Evolutionary conservation across 805 yeast genomes (phyloP).

Genomic region (Scheffersomyces stipitis): DNA sequence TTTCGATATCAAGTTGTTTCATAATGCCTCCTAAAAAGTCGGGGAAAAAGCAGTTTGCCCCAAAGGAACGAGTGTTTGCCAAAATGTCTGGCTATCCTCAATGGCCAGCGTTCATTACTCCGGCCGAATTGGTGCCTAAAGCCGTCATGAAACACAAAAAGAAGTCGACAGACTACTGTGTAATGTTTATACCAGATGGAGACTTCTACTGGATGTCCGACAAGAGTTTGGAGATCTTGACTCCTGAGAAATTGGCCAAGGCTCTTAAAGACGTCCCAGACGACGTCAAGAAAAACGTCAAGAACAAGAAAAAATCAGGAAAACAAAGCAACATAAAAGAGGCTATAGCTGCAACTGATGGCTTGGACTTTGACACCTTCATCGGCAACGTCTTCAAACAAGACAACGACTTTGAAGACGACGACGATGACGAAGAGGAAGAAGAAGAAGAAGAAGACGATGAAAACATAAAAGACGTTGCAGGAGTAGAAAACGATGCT

Average conservation of each 20-base stretch:
- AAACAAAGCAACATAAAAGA: slow-evolving; percentile 33
- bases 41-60: slow-evolving; percentile 19
- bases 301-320: slow-evolving; percentile 21
- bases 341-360: slow-evolving; percentile 38
- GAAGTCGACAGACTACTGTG: slow-evolving; percentile 38
- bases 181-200: slow-evolving; percentile 47
- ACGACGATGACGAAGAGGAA: slow-evolving; percentile 20
- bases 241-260: slow-evolving; percentile 28
- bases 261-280: slow-evolving; percentile 28
- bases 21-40: slow-evolving; percentile 38
- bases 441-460: slow-evolving; percentile 14
- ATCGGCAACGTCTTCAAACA: slow-evolving; percentile 27
- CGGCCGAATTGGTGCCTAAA: slow-evolving; percentile 34
- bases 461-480: slow-evolving; percentile 13
- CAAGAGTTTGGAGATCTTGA: slow-evolving; percentile 31
- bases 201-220: slow-evolving; percentile 46
- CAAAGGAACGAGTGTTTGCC: slow-evolving; percentile 43
- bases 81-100: slow-evolving; percentile 46
- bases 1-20: neutral
- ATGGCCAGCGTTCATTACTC: slow-evolving; percentile 53
- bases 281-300: slow-evolving; percentile 17
- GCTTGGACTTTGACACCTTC: slow-evolving; percentile 36
- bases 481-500: slow-evolving; percentile 6
- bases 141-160: slow-evolving; percentile 35
- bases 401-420: slow-evolving; percentile 21